Conservation (phyloP, 106 monocot genomes). For the Acorus calamus region DNA sequence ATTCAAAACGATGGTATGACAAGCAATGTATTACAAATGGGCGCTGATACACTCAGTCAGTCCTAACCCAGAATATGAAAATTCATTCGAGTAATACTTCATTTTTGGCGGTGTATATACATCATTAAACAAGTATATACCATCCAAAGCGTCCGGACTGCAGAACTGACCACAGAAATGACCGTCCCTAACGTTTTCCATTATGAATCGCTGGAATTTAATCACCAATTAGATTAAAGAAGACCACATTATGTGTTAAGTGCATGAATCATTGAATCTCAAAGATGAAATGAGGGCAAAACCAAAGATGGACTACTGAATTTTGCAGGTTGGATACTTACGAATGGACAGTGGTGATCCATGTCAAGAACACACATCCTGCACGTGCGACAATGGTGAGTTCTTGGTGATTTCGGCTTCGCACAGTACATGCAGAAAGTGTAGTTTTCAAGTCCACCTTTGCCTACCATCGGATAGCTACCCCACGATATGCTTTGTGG, state of each 20-base stretch:
- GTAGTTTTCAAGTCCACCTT: constrained; percentile 59
- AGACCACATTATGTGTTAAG: background rate
- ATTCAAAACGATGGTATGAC: no score
- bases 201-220: background rate
- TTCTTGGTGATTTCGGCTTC: constrained; percentile 83
- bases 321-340: constrained; percentile 28
- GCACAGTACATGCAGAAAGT: constrained; percentile 72
- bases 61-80: no score
- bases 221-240: no score
- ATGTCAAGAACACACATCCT: constrained; percentile 82
- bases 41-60: no score
- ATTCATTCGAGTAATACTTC: no score
- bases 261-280: background rate
- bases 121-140: background rate
- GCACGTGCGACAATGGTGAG: constrained; percentile 92
- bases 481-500: constrained; percentile 56
- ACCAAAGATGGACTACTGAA: background rate
- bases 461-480: constrained; percentile 56
- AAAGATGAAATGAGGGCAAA: background rate
- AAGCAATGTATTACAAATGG: no score
- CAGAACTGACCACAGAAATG: background rate
- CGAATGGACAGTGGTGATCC: constrained; percentile 99
- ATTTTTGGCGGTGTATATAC: no score
- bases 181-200: background rate
- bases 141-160: no score